Percentiles rank a stretch among this genome's conserved stretches.
Conservation (phyloP, 192 early-diverging fungal genomes). For the Coemansia sp. region DNA sequence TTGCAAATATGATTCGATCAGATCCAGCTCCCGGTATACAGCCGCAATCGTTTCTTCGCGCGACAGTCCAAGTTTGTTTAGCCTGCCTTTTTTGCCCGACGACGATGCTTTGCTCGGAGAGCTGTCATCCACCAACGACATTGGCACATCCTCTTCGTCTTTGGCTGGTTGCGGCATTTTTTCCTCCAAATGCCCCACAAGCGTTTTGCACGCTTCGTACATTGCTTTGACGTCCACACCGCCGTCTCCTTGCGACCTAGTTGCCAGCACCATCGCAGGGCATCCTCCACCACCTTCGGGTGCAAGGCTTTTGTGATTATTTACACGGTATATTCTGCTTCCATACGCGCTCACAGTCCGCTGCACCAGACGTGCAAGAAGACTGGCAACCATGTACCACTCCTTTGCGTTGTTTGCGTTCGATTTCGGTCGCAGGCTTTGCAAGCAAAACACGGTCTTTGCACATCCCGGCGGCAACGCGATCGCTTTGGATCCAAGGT, state of each 20-base stretch:
- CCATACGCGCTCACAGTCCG: conserved; percentile 19
- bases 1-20: conserved; percentile 9
- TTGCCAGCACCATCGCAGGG: neutral
- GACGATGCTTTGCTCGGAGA: neutral
- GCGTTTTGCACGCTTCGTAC: neutral
- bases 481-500: neutral
- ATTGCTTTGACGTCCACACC: neutral
- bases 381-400: conserved; percentile 19
- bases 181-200: neutral
- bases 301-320: neutral
- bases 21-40: conserved; percentile 32
- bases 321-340: conserved; percentile 27
- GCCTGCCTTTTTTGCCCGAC: neutral
- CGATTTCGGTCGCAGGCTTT: conserved; percentile 7
- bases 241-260: neutral
- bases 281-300: neutral
- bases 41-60: neutral
- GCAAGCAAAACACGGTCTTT: conserved; percentile 32
- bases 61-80: neutral
- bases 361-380: conserved; percentile 32
- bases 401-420: neutral
- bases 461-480: conserved; percentile 11
- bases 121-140: neutral
- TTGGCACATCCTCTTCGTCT: neutral
- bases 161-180: neutral